phyloP scores from a whole-genome alignment of 805 yeast genomes.

The Kurtzmaniella cleridarum region DNA sequence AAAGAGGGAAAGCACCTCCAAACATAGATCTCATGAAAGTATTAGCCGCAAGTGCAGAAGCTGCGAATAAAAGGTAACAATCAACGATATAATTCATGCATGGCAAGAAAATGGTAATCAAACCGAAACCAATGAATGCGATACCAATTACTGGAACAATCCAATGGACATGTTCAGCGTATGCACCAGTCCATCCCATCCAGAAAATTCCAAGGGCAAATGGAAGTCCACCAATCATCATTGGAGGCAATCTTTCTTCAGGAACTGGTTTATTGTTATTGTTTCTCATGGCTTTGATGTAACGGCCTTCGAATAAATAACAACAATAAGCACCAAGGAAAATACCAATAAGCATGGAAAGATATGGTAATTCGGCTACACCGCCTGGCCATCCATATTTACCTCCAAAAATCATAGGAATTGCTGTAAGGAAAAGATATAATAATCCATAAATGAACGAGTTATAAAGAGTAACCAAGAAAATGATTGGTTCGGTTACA shows the following conservation, averaged over 20 bases:
- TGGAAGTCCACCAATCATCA: slow-evolving; percentile 64
- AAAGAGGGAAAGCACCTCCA: slow-evolving; percentile 60
- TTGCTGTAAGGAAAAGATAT: slow-evolving; percentile 40
- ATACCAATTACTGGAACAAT: slow-evolving; percentile 54
- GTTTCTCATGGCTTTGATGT: slow-evolving; percentile 24
- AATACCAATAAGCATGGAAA: slow-evolving; percentile 31
- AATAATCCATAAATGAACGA: slow-evolving; percentile 46
- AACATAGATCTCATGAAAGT: slow-evolving; percentile 54
- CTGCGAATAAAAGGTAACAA: slow-evolving; percentile 52
- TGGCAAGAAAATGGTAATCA: slow-evolving; percentile 54
- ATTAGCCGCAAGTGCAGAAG: slow-evolving; percentile 62
- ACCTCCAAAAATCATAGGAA: slow-evolving; percentile 41
- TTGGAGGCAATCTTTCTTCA: slow-evolving; percentile 72
- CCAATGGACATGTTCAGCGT: slow-evolving; percentile 71
- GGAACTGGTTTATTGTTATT: slow-evolving; percentile 53
- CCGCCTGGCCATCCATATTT: slow-evolving; percentile 19
- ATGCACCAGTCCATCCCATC: slow-evolving; percentile 86
- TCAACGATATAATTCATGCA: slow-evolving; percentile 58
- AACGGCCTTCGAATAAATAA: slow-evolving; percentile 14
- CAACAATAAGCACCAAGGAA: slow-evolving; percentile 22
- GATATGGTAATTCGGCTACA: slow-evolving; percentile 23
- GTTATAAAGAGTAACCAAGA: slow-evolving; percentile 40
- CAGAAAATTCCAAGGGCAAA: slow-evolving; percentile 80
- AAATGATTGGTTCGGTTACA: slow-evolving; percentile 37
- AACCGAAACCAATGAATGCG: slow-evolving; percentile 37